Conservation (phyloP, 2,329 filamentous ascomycete genomes). For the Aspergillus japonicus region DNA sequence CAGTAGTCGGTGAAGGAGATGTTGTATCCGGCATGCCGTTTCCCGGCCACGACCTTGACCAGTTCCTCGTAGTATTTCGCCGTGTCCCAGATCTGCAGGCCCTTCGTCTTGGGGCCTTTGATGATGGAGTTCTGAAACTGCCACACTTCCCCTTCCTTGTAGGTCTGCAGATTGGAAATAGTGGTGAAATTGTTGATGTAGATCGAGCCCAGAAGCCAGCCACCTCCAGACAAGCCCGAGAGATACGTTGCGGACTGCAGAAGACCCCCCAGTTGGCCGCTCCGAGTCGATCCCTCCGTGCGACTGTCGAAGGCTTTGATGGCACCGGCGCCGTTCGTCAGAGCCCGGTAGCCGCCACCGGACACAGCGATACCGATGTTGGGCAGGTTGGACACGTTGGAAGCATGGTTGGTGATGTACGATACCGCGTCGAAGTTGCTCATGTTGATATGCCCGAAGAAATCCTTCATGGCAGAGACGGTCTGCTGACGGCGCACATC, state of each 20-base stretch:
- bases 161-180: conserved; percentile 46
- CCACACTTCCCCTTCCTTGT: conserved; percentile 51
- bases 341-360: conserved; percentile 80
- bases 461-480: conserved; percentile 67
- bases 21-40: conserved; percentile 63
- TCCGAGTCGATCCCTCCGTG: conserved; percentile 59
- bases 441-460: conserved; percentile 73
- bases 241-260: conserved; percentile 81
- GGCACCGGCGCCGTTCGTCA: conserved; percentile 81
- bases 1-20: conserved; percentile 82
- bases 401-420: conserved; percentile 63
- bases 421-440: conserved; percentile 67
- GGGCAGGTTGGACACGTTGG: conserved; percentile 58
- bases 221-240: conserved; percentile 76
- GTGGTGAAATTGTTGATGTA: conserved; percentile 77
- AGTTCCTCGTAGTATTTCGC: conserved; percentile 65
- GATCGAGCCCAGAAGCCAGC: conserved; percentile 79
- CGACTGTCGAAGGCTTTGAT: conserved; percentile 76
- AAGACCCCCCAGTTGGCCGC: conserved; percentile 74
- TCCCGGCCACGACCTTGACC: conserved; percentile 57
- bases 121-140: conserved; percentile 63
- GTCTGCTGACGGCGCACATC: conserved; percentile 69
- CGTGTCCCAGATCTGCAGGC: conserved; percentile 47
- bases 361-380: conserved; percentile 79
- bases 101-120: conserved; percentile 52